Evolutionary conservation across 2,329 filamentous ascomycete species (phyloP).

Genomic region (Chrysoporthe puriensis): DNA sequence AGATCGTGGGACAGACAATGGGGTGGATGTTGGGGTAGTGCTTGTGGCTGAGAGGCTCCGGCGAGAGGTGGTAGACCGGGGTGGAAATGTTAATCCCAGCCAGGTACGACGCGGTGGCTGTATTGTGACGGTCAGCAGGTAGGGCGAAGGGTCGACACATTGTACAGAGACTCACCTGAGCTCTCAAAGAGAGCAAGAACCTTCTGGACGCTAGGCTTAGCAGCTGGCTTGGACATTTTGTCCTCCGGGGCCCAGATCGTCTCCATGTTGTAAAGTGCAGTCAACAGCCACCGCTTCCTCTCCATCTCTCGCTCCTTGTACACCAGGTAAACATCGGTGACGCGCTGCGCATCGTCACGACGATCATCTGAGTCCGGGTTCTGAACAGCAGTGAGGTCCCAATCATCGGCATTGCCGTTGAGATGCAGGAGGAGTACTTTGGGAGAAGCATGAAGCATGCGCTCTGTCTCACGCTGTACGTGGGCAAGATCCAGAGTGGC

Average conservation of each 20-base stretch:
- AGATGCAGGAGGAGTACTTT: conserved; percentile 58
- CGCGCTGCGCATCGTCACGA: neutral
- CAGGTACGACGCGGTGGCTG: conserved; percentile 55
- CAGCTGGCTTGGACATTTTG: conserved; percentile 25
- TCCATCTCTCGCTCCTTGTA: conserved; percentile 53
- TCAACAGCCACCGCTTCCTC: conserved; percentile 42
- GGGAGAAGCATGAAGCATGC: conserved; percentile 57
- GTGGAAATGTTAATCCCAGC: conserved; percentile 47
- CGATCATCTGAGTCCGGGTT: neutral
- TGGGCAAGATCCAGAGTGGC: conserved; percentile 37
- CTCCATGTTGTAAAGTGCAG: conserved; percentile 51
- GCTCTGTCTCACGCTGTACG: conserved; percentile 57
- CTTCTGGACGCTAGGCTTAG: conserved; percentile 36
- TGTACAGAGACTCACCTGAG: conserved; percentile 45
- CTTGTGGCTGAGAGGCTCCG: conserved; percentile 43
- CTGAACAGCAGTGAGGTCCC: neutral
- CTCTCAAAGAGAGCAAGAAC: conserved; percentile 57
- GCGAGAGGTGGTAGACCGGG: conserved; percentile 52
- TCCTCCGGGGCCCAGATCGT: conserved; percentile 35
- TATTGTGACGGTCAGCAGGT: conserved; percentile 1
- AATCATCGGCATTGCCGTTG: conserved; percentile 52
- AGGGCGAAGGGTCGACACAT: conserved; percentile 30
- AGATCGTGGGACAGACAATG: conserved; percentile 43
- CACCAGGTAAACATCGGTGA: conserved; percentile 47
- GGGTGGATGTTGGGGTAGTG: conserved; percentile 47